Evolutionary conservation across 1,284 basidiomycete species (phyloP).

Genomic region (Rhizoctonia solani): DNA sequence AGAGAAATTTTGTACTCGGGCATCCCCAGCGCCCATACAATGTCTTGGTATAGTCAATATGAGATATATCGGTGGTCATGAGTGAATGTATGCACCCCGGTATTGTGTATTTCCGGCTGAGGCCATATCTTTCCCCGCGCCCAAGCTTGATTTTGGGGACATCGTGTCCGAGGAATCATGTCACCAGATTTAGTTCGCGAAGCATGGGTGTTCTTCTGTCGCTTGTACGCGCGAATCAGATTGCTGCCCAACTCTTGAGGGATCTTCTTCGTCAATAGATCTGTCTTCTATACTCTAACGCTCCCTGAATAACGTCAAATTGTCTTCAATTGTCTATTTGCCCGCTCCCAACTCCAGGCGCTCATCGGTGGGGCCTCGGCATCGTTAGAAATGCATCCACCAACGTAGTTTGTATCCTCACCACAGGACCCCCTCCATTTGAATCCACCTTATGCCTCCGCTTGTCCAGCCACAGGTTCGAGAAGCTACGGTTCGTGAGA

Average conservation of each 20-base stretch:
- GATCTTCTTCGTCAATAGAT: background rate
- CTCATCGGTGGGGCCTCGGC: no score
- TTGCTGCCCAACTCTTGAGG: background rate
- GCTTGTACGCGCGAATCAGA: slow-evolving; percentile 29
- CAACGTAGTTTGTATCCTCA: no score
- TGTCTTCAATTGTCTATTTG: background rate
- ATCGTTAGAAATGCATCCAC: no score
- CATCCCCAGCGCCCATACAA: no score
- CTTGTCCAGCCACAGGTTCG: background rate
- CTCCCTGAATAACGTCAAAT: background rate
- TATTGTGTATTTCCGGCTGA: slow-evolving; percentile 2
- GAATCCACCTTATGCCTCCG: background rate
- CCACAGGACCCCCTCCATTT: no score
- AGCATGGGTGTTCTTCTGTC: slow-evolving; percentile 13
- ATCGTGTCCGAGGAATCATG: no score
- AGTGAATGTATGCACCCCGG: slow-evolving; percentile 7
- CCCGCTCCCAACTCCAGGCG: background rate
- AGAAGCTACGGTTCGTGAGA: background rate
- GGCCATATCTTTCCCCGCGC: background rate
- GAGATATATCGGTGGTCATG: background rate
- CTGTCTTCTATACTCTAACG: background rate
- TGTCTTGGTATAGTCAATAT: background rate
- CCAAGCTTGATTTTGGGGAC: background rate
- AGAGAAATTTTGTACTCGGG: no score
- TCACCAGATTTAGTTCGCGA: no score